These are phyloP conservation scores for Leccinum uliginosum DNA, from an alignment of 768 basidiomycete genomes.

Conservation along the genomic window DNA sequence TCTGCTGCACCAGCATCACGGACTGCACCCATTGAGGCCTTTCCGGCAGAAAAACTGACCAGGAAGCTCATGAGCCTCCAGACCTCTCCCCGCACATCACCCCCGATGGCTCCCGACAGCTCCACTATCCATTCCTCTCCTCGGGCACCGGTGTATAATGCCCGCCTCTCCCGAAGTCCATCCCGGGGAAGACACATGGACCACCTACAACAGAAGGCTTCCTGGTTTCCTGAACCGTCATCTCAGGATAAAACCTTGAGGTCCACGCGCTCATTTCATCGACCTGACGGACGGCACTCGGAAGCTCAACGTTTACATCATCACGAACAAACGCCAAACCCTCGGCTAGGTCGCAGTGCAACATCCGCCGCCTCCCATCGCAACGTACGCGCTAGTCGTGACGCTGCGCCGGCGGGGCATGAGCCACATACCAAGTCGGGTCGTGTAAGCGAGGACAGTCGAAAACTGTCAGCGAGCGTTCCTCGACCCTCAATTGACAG, in stretches of 20 bases:
- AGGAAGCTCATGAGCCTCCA: slow-evolving; percentile 54
- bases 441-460: slow-evolving; percentile 26
- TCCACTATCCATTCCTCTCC: slow-evolving; percentile 10
- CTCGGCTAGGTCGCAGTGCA: slow-evolving; percentile 34
- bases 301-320: slow-evolving; percentile 37
- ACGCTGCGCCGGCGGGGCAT: slow-evolving; percentile 3
- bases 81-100: slow-evolving; percentile 17
- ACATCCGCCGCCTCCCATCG: slow-evolving; percentile 25
- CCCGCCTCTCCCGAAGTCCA: slow-evolving; percentile 19
- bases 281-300: slow-evolving; percentile 32
- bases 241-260: slow-evolving; percentile 35
- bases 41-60: slow-evolving; percentile 57
- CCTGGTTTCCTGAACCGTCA: slow-evolving; percentile 17
- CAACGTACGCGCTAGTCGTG: slow-evolving; percentile 15
- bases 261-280: slow-evolving; percentile 61
- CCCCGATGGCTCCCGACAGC: slow-evolving; percentile 11
- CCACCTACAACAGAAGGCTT: slow-evolving; percentile 18
- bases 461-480: slow-evolving; percentile 17
- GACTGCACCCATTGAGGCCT: slow-evolving; percentile 34
- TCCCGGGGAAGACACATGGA: slow-evolving; percentile 18
- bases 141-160: slow-evolving; percentile 5
- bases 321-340: slow-evolving; percentile 25
- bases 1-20: slow-evolving; percentile 28
- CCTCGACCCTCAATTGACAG: slow-evolving; percentile 23
- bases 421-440: slow-evolving; percentile 19